These are phyloP conservation scores for Podospora pseudopauciseta DNA, from an alignment of 495 filamentous ascomycete genomes.

Conservation along the genomic window DNA sequence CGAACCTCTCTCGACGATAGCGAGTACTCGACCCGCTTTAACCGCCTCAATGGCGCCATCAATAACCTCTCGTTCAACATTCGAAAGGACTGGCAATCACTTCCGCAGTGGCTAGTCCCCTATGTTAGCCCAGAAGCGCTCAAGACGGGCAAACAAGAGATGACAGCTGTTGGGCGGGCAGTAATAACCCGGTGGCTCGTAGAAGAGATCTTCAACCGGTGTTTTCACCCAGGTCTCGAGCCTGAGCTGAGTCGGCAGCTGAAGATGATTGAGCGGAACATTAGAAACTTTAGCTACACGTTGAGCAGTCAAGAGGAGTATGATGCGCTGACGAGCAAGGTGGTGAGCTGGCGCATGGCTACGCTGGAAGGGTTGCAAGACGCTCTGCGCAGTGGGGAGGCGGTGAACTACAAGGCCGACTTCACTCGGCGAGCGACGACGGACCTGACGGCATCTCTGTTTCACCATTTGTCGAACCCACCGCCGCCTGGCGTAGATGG, in stretches of 20 bases:
- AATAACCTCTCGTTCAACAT: constrained; percentile 93
- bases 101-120: constrained; percentile 73
- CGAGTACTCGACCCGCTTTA: constrained; percentile 87
- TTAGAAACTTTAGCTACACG: constrained; percentile 68
- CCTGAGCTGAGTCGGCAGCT: constrained; percentile 67
- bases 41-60: constrained; percentile 88
- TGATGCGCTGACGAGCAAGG: constrained; percentile 79
- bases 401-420: constrained; percentile 56
- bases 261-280: constrained; percentile 86
- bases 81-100: constrained; percentile 80
- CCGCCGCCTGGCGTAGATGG: constrained; percentile 71
- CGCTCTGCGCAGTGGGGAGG: constrained; percentile 60
- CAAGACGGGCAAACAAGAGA: constrained; percentile 82
- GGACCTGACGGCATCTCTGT: constrained; percentile 65
- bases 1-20: constrained; percentile 94
- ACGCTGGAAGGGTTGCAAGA: constrained; percentile 88
- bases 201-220: constrained; percentile 83
- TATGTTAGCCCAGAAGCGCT: constrained; percentile 82
- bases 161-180: constrained; percentile 93
- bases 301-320: constrained; percentile 77
- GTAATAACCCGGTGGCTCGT: constrained; percentile 86
- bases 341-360: constrained; percentile 89
- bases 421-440: constrained; percentile 67
- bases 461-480: constrained; percentile 69
- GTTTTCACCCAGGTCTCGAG: constrained; percentile 88